These are phyloP conservation scores for Boletus fagicola DNA, from an alignment of 768 basidiomycete species.

Conservation along the genomic window DNA sequence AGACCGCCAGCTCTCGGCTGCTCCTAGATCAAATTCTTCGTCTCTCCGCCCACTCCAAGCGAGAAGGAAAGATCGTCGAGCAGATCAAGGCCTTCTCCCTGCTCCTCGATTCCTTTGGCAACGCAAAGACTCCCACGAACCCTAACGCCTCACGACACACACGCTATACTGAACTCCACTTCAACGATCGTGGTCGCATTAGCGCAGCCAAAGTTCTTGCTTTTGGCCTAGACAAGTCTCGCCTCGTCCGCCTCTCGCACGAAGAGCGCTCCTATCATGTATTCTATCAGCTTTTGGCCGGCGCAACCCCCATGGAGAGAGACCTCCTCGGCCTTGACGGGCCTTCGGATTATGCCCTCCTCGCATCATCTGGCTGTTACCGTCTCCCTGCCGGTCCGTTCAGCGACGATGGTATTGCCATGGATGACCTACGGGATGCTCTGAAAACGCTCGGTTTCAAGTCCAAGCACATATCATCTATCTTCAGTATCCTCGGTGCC, in stretches of 20 bases:
- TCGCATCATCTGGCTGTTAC: slow-evolving; percentile 60
- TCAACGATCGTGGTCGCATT: slow-evolving; percentile 55
- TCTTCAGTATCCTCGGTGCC: slow-evolving; percentile 51
- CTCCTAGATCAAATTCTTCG: slow-evolving; percentile 59
- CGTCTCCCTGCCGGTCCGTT: slow-evolving; percentile 62
- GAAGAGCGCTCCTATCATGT: slow-evolving; percentile 67
- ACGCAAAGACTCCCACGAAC: slow-evolving; percentile 61
- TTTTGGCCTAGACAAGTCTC: slow-evolving; percentile 63
- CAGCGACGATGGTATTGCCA: slow-evolving; percentile 56
- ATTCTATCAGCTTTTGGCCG: slow-evolving; percentile 65
- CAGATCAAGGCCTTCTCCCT: slow-evolving; percentile 55
- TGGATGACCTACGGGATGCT: slow-evolving; percentile 57
- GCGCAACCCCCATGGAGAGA: slow-evolving; percentile 53
- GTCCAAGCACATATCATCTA: slow-evolving; percentile 52
- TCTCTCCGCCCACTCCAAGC: slow-evolving; percentile 57
- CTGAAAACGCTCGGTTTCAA: slow-evolving; percentile 62
- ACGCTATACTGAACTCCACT: slow-evolving; percentile 61
- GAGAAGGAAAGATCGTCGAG: slow-evolving; percentile 49
- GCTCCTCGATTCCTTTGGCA: slow-evolving; percentile 63
- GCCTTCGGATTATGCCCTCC: slow-evolving; percentile 54
- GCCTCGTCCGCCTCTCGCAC: slow-evolving; percentile 49
- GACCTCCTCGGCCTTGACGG: slow-evolving; percentile 55
- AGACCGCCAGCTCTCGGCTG: slow-evolving; percentile 50
- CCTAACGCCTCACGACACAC: slow-evolving; percentile 63
- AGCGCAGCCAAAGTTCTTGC: slow-evolving; percentile 55